These are phyloP conservation scores for Rubroboletus satanas DNA, from an alignment of 768 basidiomycete species.

Conservation along the genomic window DNA sequence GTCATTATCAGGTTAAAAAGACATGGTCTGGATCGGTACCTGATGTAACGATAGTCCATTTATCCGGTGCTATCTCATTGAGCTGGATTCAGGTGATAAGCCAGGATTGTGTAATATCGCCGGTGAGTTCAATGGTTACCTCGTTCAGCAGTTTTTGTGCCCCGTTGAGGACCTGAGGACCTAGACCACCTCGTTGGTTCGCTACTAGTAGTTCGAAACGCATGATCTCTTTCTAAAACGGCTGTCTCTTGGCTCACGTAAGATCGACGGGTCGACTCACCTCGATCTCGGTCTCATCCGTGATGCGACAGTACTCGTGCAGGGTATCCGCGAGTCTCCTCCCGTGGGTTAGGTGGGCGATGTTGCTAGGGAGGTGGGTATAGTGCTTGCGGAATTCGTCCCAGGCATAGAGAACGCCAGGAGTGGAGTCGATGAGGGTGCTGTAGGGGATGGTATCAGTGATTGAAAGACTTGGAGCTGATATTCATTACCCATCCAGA, in stretches of 20 bases:
- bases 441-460: conserved; percentile 33
- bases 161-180: conserved; percentile 65
- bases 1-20: neutral
- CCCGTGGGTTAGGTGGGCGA: conserved; percentile 68
- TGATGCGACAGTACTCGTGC: conserved; percentile 60
- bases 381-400: conserved; percentile 63
- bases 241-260: neutral
- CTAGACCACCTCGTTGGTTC: conserved; percentile 36
- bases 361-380: conserved; percentile 42
- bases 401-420: conserved; percentile 80
- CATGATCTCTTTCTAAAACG: conserved; percentile 55
- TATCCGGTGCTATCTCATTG: conserved; percentile 22
- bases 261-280: conserved; percentile 35
- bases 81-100: conserved; percentile 17
- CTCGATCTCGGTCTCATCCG: conserved; percentile 51
- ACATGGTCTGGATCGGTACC: conserved; percentile 32
- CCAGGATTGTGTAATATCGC: neutral
- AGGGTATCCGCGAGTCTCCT: conserved; percentile 73
- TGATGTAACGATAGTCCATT: conserved; percentile 85
- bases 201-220: conserved; percentile 79
- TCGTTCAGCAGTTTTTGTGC: conserved; percentile 51
- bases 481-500: conserved; percentile 56
- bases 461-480: neutral
- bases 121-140: conserved; percentile 32
- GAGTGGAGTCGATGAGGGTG: conserved; percentile 78